Conservation (phyloP, 148 eudicot genomes). For the Amaranthus hypochondriacus region DNA sequence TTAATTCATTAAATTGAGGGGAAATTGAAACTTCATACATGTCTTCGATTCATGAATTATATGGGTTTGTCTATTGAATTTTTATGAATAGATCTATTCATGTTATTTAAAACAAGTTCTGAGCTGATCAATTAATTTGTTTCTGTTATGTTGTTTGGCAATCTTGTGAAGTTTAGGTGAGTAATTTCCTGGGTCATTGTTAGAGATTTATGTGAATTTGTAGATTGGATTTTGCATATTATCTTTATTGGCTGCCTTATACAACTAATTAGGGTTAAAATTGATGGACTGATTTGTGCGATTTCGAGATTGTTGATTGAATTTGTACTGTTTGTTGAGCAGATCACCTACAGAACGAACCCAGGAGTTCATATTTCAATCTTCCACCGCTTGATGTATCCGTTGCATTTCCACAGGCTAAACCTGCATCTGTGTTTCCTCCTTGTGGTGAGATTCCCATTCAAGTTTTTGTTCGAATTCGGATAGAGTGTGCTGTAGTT, state of each 20-base stretch:
- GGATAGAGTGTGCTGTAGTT: neutral
- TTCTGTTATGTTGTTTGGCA: no score
- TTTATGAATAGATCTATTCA: neutral
- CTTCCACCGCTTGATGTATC: slow-evolving; percentile 74
- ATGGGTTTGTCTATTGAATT: neutral
- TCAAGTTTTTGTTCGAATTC: neutral
- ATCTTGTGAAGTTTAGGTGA: no score
- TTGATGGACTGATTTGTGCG: no score
- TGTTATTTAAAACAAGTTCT: neutral
- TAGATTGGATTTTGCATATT: no score
- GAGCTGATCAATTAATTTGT: neutral
- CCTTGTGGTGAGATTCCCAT: slow-evolving; percentile 53
- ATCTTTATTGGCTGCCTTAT: no score
- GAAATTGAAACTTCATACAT: neutral
- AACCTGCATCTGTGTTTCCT: slow-evolving; percentile 82
- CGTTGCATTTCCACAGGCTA: slow-evolving; percentile 84
- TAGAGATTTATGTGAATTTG: no score
- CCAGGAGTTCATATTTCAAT: slow-evolving; percentile 47
- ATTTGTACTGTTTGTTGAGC: slow-evolving; percentile 3
- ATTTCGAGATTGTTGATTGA: neutral
- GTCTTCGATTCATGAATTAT: no score
- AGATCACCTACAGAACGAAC: slow-evolving; percentile 46
- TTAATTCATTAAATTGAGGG: neutral
- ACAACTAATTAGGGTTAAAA: no score
- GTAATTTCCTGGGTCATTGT: no score